Conservation (phyloP, 805 yeast species). For the Barnettozyma salicaria region DNA sequence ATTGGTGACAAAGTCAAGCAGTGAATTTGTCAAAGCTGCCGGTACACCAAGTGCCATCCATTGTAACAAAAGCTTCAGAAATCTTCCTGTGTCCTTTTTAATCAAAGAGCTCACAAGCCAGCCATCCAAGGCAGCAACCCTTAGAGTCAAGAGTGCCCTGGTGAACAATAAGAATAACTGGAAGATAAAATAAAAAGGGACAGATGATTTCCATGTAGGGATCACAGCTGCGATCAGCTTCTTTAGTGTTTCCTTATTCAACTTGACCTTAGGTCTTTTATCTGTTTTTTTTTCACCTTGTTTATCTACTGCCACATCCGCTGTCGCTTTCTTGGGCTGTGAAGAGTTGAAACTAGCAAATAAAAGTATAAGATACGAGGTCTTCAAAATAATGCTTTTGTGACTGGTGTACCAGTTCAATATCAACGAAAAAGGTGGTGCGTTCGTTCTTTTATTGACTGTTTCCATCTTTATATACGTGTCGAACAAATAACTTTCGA, state of each 20-base stretch:
- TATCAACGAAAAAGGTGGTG: no score
- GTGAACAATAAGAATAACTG: slow-evolving; percentile 44
- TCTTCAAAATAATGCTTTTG: slow-evolving; percentile 23
- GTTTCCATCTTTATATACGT: not conserved
- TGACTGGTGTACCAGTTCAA: slow-evolving; percentile 23
- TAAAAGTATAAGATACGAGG: slow-evolving; percentile 23
- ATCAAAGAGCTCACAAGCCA: slow-evolving; percentile 75
- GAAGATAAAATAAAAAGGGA: slow-evolving; percentile 19
- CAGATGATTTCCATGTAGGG: slow-evolving; percentile 23
- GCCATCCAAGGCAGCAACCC: slow-evolving; percentile 86
- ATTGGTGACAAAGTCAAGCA: slow-evolving; percentile 55
- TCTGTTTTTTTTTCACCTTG: not conserved
- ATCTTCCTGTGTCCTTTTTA: slow-evolving; percentile 57
- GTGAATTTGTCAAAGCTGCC: slow-evolving; percentile 71
- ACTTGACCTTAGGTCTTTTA: slow-evolving; percentile 1
- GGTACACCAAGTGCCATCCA: slow-evolving; percentile 90
- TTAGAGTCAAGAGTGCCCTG: slow-evolving; percentile 69
- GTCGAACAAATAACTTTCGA: no score
- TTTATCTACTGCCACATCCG: slow-evolving; percentile 1
- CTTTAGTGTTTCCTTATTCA: slow-evolving; percentile 14
- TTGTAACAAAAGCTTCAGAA: slow-evolving; percentile 53
- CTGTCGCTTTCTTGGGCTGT: slow-evolving; percentile 6
- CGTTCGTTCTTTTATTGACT: slow-evolving; percentile 2
- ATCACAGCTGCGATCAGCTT: slow-evolving; percentile 16
- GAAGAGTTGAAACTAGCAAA: slow-evolving; percentile 23